A percentile compares a stretch with the other conserved stretches of the same genome.
phyloP scores from a whole-genome alignment of 768 basidiomycete species.

The Rhodotorula kratochvilovae region DNA sequence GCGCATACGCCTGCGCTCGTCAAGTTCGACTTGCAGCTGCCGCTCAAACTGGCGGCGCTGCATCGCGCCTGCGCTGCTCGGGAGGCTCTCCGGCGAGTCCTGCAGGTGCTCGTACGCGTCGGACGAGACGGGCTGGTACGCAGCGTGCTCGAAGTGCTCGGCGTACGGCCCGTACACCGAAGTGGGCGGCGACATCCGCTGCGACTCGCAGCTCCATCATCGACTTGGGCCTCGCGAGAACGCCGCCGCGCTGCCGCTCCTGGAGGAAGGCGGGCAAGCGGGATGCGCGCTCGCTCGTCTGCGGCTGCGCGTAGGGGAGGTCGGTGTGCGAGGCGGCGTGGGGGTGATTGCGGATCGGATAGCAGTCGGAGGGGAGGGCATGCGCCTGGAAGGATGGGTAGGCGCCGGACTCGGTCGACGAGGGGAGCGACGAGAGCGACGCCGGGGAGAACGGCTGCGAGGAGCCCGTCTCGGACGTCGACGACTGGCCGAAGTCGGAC shows the following conservation, averaged over 20 bases:
- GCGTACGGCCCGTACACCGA: neutral
- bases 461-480: conserved; percentile 19
- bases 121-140: neutral
- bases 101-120: conserved; percentile 1
- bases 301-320: neutral
- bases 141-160: conserved; percentile 4
- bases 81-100: conserved; percentile 22
- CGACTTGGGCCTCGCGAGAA: conserved; percentile 34
- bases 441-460: conserved; percentile 32
- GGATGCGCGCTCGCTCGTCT: conserved; percentile 5
- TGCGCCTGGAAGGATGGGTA: conserved; percentile 14
- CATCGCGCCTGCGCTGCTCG: conserved; percentile 31
- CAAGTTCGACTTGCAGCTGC: conserved; percentile 10
- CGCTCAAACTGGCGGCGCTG: conserved; percentile 32
- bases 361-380: neutral
- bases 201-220: conserved; percentile 41
- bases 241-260: conserved; percentile 11
- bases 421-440: conserved; percentile 33
- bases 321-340: neutral
- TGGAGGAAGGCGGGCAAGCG: conserved; percentile 36
- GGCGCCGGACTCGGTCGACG: conserved; percentile 30
- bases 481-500: conserved; percentile 19
- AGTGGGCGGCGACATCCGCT: neutral
- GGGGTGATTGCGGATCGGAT: neutral
- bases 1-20: conserved; percentile 3